A percentile compares a stretch with the other conserved stretches of the same genome.
phyloP scores from a whole-genome alignment of 2,329 filamentous ascomycete species.

The Talaromyces sp. region DNA sequence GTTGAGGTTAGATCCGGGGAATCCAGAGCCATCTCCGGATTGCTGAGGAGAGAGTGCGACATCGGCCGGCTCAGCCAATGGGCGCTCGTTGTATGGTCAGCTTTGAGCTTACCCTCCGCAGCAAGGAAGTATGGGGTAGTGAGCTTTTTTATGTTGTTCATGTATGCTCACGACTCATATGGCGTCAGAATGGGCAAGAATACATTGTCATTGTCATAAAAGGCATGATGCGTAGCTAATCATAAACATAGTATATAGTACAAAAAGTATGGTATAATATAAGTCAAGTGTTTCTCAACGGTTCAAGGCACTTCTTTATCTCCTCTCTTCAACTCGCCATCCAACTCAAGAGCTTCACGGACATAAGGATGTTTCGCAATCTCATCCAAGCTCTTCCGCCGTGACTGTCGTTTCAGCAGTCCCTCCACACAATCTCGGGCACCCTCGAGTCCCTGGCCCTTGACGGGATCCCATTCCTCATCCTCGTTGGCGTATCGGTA shows the following conservation, averaged over 20 bases:
- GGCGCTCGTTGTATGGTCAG: not conserved
- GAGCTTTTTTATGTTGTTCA: not conserved
- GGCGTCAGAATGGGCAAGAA: not conserved
- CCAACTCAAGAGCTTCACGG: slow-evolving; percentile 62
- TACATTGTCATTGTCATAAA: slow-evolving; percentile 5
- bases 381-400: slow-evolving; percentile 68
- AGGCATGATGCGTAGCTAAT: slow-evolving; percentile 15
- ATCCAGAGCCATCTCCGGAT: slow-evolving; percentile 6
- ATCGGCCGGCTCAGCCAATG: slow-evolving; percentile 9
- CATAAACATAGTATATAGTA: slow-evolving; percentile 14
- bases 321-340: slow-evolving; percentile 51
- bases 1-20: slow-evolving; percentile 3
- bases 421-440: slow-evolving; percentile 79
- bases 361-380: slow-evolving; percentile 75
- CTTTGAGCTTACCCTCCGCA: not conserved
- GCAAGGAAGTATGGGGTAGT: not conserved
- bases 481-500: slow-evolving; percentile 76
- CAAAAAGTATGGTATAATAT: slow-evolving; percentile 8
- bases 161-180: not conserved
- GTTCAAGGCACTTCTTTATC: slow-evolving; percentile 47
- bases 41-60: not conserved
- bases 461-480: slow-evolving; percentile 74
- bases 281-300: slow-evolving; percentile 13
- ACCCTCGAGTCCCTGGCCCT: slow-evolving; percentile 62
- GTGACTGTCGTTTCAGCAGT: slow-evolving; percentile 74